These are phyloP conservation scores for Gossypium stocksii DNA, from an alignment of 345 rosid genomes.

Conservation along the genomic window DNA sequence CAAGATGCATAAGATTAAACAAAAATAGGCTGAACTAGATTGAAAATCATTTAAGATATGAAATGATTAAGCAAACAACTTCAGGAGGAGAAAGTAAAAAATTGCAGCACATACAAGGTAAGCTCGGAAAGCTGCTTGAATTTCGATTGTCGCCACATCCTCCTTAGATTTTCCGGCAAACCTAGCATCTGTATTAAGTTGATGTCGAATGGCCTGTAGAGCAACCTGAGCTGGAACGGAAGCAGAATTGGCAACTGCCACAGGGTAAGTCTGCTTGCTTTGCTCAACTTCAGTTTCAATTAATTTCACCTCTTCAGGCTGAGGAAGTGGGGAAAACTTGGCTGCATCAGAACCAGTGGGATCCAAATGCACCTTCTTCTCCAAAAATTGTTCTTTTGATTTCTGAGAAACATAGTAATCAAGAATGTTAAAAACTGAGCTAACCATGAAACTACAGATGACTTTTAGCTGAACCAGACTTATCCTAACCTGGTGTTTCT, in stretches of 20 bases:
- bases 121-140: constrained; percentile 85
- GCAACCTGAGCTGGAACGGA: constrained; percentile 29
- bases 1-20: not conserved
- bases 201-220: constrained; percentile 35
- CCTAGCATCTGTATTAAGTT: constrained; percentile 22
- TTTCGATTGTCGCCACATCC: constrained; percentile 74
- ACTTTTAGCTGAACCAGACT: not conserved
- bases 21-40: not conserved
- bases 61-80: not conserved
- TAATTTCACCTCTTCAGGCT: constrained; percentile 45
- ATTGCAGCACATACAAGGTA: constrained; percentile 48
- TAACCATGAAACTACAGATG: not conserved
- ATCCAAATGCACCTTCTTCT: constrained; percentile 35
- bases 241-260: constrained; percentile 24
- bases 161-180: constrained; percentile 62
- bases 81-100: not conserved
- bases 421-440: not conserved
- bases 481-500: constrained; percentile 41
- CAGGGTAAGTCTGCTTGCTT: constrained; percentile 28
- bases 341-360: constrained; percentile 28
- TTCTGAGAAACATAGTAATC: constrained; percentile 23
- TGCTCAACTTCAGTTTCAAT: constrained; percentile 43
- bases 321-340: constrained; percentile 31
- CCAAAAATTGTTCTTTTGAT: constrained; percentile 46
- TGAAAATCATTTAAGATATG: not conserved